These are phyloP conservation scores for Crithidia mellificae DNA, from an alignment of 208 protist genomes.

Conservation along the genomic window DNA sequence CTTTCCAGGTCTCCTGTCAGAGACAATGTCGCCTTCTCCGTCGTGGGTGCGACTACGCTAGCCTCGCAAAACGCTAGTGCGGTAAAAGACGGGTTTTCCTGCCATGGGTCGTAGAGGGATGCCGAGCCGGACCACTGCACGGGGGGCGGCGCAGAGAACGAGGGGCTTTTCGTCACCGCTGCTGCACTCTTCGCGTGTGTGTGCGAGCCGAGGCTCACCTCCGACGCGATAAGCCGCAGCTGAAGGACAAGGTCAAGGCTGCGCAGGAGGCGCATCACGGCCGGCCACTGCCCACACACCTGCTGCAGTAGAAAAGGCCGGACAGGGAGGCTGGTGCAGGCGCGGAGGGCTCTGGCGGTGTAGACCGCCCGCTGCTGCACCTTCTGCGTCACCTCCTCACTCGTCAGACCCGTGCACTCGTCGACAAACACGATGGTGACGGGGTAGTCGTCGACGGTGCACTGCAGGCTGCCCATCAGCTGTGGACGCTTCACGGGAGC, in stretches of 20 bases:
- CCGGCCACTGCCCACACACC: conserved; percentile 18
- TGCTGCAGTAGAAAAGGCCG: conserved; percentile 13
- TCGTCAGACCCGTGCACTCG: conserved; percentile 15
- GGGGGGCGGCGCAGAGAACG: neutral
- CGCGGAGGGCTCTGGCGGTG: neutral
- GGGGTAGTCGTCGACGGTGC: conserved; percentile 18
- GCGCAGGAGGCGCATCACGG: conserved; percentile 1
- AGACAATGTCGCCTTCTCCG: neutral
- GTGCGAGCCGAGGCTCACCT: neutral
- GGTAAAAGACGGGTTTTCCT: conserved; percentile 9
- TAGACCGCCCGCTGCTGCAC: conserved; percentile 19
- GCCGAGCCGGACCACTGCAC: conserved; percentile 20
- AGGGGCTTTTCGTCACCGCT: neutral
- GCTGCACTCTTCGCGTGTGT: too few species aligned
- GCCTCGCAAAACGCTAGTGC: neutral
- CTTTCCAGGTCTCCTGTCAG: conserved; percentile 11
- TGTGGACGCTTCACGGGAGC: conserved; percentile 31
- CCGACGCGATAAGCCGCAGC: conserved; percentile 12
- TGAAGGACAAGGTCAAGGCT: conserved; percentile 24
- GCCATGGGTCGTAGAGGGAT: conserved; percentile 26
- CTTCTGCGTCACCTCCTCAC: conserved; percentile 11
- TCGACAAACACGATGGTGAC: conserved; percentile 26
- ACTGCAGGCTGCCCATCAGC: conserved; percentile 23
- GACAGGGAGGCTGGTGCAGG: neutral
- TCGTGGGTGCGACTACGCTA: too few species aligned